A percentile compares a stretch with the other conserved stretches of the same genome.
phyloP scores from a whole-genome alignment of 257 asterid species.

The Solanum lycopersicoides region DNA sequence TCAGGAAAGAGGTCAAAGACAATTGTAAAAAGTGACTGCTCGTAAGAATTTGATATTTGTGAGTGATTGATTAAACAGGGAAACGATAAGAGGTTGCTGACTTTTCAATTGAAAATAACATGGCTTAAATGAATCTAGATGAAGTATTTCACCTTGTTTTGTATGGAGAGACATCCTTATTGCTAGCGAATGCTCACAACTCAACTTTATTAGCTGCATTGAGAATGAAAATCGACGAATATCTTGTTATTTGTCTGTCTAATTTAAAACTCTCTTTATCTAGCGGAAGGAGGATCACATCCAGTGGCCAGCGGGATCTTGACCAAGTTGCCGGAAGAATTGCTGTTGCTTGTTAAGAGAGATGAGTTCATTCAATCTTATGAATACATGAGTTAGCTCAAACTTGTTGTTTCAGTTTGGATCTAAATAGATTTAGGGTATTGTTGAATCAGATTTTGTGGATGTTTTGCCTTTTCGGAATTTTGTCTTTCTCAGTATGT shows the following conservation, averaged over 20 bases:
- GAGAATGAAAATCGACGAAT: background rate
- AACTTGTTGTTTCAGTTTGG: background rate
- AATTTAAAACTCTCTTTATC: background rate
- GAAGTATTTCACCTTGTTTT: background rate
- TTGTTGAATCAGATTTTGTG: background rate
- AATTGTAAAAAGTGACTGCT: background rate
- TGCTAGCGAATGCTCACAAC: background rate
- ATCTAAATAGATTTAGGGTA: background rate
- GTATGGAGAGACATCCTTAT: background rate
- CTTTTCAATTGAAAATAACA: background rate
- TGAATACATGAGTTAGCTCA: background rate
- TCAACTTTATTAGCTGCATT: background rate
- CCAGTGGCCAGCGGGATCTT: conserved; percentile 78
- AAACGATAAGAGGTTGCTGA: background rate
- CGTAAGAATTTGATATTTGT: background rate
- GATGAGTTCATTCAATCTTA: background rate
- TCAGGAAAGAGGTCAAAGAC: background rate
- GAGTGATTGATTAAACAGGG: background rate
- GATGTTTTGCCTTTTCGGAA: background rate
- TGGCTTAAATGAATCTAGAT: background rate
- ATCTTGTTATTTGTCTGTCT: background rate
- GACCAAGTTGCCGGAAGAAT: background rate
- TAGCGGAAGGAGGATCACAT: conserved; percentile 83
- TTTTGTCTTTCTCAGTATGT: background rate
- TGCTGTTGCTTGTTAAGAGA: background rate